These are phyloP conservation scores for Quercus engelmannii DNA, from an alignment of 306 rosid species.

Conservation along the genomic window DNA sequence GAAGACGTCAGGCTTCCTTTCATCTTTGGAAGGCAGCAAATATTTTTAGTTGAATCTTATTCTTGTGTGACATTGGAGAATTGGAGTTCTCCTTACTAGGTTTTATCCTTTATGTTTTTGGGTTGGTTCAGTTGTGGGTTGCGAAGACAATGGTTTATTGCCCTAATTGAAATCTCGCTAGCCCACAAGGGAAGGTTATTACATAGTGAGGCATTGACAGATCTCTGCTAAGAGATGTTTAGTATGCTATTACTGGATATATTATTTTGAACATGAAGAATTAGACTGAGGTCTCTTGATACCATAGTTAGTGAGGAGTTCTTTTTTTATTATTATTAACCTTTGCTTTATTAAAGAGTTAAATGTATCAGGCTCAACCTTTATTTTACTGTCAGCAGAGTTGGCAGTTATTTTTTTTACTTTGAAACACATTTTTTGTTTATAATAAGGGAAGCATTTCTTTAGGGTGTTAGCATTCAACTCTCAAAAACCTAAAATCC, in stretches of 20 bases:
- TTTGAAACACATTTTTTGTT: background rate
- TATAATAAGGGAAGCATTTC: background rate
- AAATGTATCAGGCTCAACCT: background rate
- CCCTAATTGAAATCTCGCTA: background rate
- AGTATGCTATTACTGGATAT: background rate
- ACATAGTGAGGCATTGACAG: background rate
- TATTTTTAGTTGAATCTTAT: background rate
- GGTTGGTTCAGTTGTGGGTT: too few relatives aligned
- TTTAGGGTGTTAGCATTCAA: too few relatives aligned
- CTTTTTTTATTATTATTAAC: background rate
- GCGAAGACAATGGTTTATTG: background rate
- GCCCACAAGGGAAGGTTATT: background rate
- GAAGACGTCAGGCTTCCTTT: background rate
- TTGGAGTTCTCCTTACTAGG: background rate
- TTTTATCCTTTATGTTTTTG: too few relatives aligned
- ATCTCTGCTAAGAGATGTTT: background rate
- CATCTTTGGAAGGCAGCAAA: background rate
- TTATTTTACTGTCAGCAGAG: background rate
- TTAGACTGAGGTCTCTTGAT: too few relatives aligned
- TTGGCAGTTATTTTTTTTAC: background rate
- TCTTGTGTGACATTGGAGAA: background rate
- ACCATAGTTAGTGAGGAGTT: background rate
- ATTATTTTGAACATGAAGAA: background rate
- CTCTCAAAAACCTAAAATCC: too few relatives aligned
- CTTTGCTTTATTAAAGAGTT: background rate